Conservation (phyloP, 2,329 filamentous ascomycete genomes). For the Rachicladosporium sp. region DNA sequence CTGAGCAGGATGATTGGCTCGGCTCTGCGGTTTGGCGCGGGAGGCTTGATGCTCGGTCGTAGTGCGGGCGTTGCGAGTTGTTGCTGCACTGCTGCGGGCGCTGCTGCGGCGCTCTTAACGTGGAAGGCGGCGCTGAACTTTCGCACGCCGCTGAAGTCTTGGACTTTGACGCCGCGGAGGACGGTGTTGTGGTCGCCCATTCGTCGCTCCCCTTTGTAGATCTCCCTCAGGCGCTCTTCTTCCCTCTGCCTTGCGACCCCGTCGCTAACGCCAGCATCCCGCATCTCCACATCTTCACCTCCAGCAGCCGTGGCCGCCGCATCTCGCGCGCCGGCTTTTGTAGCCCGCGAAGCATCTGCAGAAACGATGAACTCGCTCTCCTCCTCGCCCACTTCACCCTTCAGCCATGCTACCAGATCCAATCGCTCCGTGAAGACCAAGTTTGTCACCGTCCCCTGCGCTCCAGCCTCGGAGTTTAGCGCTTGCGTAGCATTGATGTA, state of each 20-base stretch:
- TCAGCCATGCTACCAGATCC: constrained; percentile 86
- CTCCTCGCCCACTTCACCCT: constrained; percentile 69
- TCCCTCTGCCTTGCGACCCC: constrained; percentile 46
- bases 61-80: constrained; percentile 34
- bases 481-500: constrained; percentile 76
- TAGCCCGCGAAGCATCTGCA: constrained; percentile 50
- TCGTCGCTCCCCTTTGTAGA: constrained; percentile 81
- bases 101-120: constrained; percentile 44
- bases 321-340: constrained; percentile 40
- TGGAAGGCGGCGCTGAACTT: constrained; percentile 44
- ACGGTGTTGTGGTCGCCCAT: constrained; percentile 89
- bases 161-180: constrained; percentile 67
- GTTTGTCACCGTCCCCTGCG: constrained; percentile 64
- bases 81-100: constrained; percentile 26
- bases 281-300: constrained; percentile 27
- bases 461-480: constrained; percentile 49
- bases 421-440: constrained; percentile 83
- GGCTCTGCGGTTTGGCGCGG: constrained; percentile 33
- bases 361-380: constrained; percentile 87
- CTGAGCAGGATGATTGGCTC: constrained; percentile 95
- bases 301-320: constrained; percentile 27
- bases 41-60: constrained; percentile 23
- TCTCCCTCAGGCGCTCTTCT: constrained; percentile 72
- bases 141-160: constrained; percentile 92
- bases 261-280: constrained; percentile 27